Base-by-base conservation (phyloP, 805 yeast genomes). In the Wickerhamiella brachini region DNA sequence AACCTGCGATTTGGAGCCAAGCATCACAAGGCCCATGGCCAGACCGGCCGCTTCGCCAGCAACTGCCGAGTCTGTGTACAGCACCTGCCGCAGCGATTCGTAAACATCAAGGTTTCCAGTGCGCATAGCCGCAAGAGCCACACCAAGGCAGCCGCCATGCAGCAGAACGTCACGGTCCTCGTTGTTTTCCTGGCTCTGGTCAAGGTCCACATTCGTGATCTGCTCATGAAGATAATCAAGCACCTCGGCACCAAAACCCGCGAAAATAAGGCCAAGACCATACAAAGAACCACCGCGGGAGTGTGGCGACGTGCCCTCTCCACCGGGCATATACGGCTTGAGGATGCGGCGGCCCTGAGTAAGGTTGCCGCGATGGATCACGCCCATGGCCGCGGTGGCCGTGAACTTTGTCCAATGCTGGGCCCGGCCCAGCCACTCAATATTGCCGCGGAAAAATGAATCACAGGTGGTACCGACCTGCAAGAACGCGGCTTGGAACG, bases 391-490 rank as follows among this genome's bases (percentile, higher is more conserved):
- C 8, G 97, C 97, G 13, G 97, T 90, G 1, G 97, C 97, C 0
- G 95, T 81, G 66, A 93, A 93, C 65, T 90, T 93, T 5, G 97
- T 88, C 98, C 98, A 93, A 68, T 90, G 88, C 46, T 90, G 82
- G n/a, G 98, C 97, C 68, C 88, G 86, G 44, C 95, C 94, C 58
- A 93, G 74, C 97, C 97, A 93, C 61, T 90, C 96, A 62, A 88
- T 73, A 64, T 93, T 93, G 44, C 83, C 77, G 65, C 95, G 77
- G 69, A 90, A 84, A 62, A 93, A 93, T 0, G 88, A 79, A 65
- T 93, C 97, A 62, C 85, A 94, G 8, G 97, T 86, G 13, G 98
- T 93, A 52, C 97, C 98, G 39, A 93, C 85, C 66, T 89, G 95
- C 78, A 90, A 77, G 64, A 88, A 87, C 0, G 97, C 97, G 63